Evolutionary conservation across 495 filamentous ascomycete species (phyloP).

Genomic region (Darksidea phi): DNA sequence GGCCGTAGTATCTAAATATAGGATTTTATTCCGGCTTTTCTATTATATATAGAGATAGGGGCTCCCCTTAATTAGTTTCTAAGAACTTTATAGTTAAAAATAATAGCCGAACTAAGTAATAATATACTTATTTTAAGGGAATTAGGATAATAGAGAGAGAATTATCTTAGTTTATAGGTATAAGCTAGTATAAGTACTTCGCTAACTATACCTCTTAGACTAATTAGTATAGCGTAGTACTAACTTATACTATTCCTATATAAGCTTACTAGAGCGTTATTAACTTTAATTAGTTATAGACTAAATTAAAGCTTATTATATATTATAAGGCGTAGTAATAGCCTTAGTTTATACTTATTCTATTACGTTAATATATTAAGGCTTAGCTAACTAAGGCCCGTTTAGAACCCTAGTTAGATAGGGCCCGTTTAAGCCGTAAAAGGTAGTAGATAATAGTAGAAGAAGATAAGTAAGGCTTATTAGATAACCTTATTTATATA

Average conservation of each 20-base stretch:
- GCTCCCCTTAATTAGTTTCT: conserved; percentile 20
- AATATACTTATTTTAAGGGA: conserved; percentile 20
- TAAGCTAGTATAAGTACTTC: conserved; percentile 18
- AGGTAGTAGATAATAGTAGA: conserved; percentile 14
- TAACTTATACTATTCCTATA: conserved; percentile 16
- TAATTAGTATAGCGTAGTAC: conserved; percentile 14
- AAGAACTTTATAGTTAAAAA: conserved; percentile 21
- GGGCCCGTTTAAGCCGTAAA: conserved; percentile 8
- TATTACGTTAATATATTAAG: neutral
- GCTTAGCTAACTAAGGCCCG: neutral
- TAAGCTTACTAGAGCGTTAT: conserved; percentile 16
- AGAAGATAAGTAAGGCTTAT: conserved; percentile 19
- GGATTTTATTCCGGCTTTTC: conserved; percentile 15
- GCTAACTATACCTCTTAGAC: conserved; percentile 14
- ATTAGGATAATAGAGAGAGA: conserved; percentile 18
- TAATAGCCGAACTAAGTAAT: conserved; percentile 7
- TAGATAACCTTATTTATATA: conserved; percentile 17
- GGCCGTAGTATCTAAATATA: conserved; percentile 14
- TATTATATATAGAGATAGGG: conserved; percentile 17
- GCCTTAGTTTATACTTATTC: neutral
- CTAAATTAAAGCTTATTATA: conserved; percentile 14
- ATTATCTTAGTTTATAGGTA: conserved; percentile 19
- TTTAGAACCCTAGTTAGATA: conserved; percentile 12
- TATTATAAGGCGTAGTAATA: too few species aligned
- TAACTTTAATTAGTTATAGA: conserved; percentile 19